Base-by-base conservation (phyloP, 1,284 basidiomycete species). In the Leccinum huronense region DNA sequence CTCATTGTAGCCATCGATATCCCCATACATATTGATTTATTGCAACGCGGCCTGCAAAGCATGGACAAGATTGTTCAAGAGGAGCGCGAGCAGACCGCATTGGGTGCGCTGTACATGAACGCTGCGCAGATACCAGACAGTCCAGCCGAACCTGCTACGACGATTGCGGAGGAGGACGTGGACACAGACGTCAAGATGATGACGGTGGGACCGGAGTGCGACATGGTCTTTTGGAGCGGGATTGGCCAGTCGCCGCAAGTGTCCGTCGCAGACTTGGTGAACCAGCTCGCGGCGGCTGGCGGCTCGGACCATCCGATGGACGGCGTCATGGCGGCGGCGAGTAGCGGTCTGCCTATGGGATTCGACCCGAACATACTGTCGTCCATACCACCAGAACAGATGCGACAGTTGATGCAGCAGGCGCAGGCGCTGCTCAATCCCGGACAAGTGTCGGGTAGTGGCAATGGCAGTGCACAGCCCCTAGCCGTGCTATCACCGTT, bases 51-150 rank as follows among this genome's bases (percentile, higher is more conserved):
- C 45, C 79, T 81, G 64, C 76, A 83, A 65, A 92, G 90, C 72
- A 73, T 81, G 68, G 91, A 93, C 75, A 88, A 85, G 73, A 69
- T 66, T 27, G 79, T 78, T 16, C 91, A 93, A 75, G 90, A 89
- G 73, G 81, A 86, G 73, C 85, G 91, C 63, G 91, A 93, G 73
- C 84, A 86, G 74, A 88, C 84, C n/a, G 87, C 89, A 45, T 80
- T 93, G 34, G 83, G 84, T 42, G 90, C 90, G 55, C 74, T 90
- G 38, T 93, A 93, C 73, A 85, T 89, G 80, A 82, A 81, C 16
- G 75, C 81, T 42, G 80, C 81, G 58, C 87, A 89, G 68, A 88
- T 92, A 70, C 91, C 91, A 27, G 88, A 91, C 59, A 83, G 86
- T 63, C 89, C 91, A n/a, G 83, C 82, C 40, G 91, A 93, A 75